Evolutionary conservation across 352 stramenopile genomes (phyloP).

Genomic region (Aphanomyces euteiches): DNA sequence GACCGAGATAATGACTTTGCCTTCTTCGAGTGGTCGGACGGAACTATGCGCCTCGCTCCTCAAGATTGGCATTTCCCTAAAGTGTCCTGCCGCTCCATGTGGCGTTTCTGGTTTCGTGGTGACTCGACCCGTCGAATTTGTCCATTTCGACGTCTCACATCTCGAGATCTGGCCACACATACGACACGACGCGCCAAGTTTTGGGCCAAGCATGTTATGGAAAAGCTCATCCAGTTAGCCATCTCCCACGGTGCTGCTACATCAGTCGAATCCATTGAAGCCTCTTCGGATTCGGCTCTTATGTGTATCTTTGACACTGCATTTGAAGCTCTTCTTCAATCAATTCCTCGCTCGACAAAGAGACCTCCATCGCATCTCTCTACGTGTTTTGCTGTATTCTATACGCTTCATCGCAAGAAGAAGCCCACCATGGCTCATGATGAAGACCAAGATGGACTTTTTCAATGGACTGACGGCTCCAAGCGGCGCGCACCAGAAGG

Average conservation of each 20-base stretch:
- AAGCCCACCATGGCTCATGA: background rate
- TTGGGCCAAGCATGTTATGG: background rate
- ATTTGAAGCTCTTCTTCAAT: background rate
- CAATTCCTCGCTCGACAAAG: background rate
- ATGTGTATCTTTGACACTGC: background rate
- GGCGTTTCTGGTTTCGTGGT: background rate
- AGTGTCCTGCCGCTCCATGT: background rate
- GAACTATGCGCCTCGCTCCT: background rate
- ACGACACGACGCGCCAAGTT: background rate
- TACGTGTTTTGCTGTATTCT: background rate
- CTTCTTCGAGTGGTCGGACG: background rate
- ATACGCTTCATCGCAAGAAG: background rate
- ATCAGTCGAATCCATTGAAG: no score
- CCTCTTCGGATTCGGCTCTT: background rate
- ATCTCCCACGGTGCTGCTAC: background rate
- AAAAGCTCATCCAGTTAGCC: background rate
- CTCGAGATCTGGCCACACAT: background rate
- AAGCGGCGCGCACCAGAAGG: background rate
- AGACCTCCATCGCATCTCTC: background rate
- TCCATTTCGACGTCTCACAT: background rate
- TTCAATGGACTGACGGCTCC: background rate
- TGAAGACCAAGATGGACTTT: background rate
- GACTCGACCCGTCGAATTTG: background rate
- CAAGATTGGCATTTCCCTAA: background rate
- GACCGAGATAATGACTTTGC: background rate